phyloP scores from a whole-genome alignment of 331 rosid species.

The Quercus lobata region DNA sequence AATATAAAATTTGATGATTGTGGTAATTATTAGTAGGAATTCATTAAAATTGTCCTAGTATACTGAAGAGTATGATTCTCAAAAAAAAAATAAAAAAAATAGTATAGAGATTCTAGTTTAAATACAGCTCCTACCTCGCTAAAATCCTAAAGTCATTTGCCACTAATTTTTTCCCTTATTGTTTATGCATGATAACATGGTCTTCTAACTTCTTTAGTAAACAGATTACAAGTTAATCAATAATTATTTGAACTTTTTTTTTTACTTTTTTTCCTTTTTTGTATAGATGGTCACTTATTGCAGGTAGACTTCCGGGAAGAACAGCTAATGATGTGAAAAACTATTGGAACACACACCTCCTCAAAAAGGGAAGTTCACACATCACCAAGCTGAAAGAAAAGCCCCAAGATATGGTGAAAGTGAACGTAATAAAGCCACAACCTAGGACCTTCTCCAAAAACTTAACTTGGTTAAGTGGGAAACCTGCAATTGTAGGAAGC shows the following conservation, averaged over 20 bases:
- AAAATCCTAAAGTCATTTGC: too few relatives aligned
- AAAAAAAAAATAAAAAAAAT: too few relatives aligned
- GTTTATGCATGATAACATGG: too few relatives aligned
- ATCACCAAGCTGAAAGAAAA: not conserved
- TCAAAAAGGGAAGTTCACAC: not conserved
- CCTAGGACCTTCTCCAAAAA: conserved; percentile 14
- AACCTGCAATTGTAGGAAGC: not conserved
- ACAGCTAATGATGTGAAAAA: conserved; percentile 44
- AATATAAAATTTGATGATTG: too few relatives aligned
- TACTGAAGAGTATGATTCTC: too few relatives aligned
- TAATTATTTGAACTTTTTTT: not conserved
- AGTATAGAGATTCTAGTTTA: too few relatives aligned
- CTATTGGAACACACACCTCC: conserved; percentile 28
- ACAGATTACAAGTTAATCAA: not conserved
- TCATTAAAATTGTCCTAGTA: too few relatives aligned
- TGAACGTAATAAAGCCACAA: not conserved
- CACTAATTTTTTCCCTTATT: too few relatives aligned
- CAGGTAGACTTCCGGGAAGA: conserved; percentile 40
- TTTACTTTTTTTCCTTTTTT: not conserved
- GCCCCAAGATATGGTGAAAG: not conserved
- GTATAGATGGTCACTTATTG: conserved; percentile 38
- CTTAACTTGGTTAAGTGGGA: not conserved
- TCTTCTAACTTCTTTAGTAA: too few relatives aligned
- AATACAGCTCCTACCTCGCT: too few relatives aligned
- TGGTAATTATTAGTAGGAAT: too few relatives aligned